Base-by-base conservation (phyloP, 2,329 filamentous ascomycete genomes). In the Cladophialophora bantiana region DNA sequence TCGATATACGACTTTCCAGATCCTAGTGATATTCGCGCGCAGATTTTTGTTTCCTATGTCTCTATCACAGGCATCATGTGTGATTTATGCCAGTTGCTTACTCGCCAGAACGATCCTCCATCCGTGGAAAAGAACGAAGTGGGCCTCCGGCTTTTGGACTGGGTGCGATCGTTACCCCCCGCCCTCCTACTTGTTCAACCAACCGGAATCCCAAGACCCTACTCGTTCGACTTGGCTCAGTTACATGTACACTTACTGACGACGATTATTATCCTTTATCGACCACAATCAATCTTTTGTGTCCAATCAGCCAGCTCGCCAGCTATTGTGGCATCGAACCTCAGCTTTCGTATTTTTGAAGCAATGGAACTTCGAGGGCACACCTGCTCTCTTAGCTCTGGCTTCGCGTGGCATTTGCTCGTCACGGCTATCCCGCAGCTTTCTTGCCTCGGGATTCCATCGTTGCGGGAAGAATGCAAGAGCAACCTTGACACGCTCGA, bases 301-400 rank as follows among this genome's bases (percentile, higher is more conserved):
- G 34, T 68, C 18, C 26, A 31, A 7, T 52, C 66, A n/a, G 20
- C 42, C 3, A 66, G 38, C 26, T 38, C 62, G 1, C 55, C 55
- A 9, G 66, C 66, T 45, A 40, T 60, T 18, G 48, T 58, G 7
- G 66, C 66, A 13, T 60, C 66, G 13, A 61, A 62, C 38, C 54
- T 68, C n/a, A 68, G 52, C 26, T 65, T 68, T 35, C 64, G 63
- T 20, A 62, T 68, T 13, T 61, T 68, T n/a, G 62, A 68, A 52
- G 66, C 66, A 20, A 66, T 68, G 4, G 54, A 65, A 32, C 66
- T 68, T 7, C 66, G 66, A 26, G 54, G 59, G 3, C 62, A 68
- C 34, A 68, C 66, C n/a, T 64, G 63, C 10, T 68, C 20, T 18
- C 58, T 68, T 2, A 56, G 56, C 36, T 68, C 66, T 3, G 52